Evolutionary conservation across 495 filamentous ascomycete genomes (phyloP).

Genomic region (Hypoxylon lienhwacheense): DNA sequence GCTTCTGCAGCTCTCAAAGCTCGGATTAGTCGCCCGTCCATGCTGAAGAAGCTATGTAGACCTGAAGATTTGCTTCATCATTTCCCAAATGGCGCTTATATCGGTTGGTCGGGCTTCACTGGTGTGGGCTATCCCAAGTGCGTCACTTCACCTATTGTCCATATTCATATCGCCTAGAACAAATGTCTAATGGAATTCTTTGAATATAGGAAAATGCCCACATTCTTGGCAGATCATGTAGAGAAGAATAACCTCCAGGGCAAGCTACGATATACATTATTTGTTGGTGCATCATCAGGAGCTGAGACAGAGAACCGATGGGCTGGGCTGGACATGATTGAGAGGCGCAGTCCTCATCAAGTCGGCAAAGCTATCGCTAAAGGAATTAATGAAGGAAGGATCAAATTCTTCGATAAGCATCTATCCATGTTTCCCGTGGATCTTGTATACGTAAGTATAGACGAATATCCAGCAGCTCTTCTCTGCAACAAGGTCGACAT

Average conservation of each 20-base stretch:
- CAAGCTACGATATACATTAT: constrained; percentile 79
- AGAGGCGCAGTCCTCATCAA: constrained; percentile 81
- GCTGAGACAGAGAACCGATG: constrained; percentile 92
- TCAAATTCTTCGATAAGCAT: constrained; percentile 94
- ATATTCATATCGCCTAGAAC: not conserved
- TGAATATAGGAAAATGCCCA: constrained; percentile 71
- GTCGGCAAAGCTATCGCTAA: constrained; percentile 90
- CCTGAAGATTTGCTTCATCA: constrained; percentile 77
- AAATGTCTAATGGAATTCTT: constrained; percentile 18
- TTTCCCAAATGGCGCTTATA: constrained; percentile 80
- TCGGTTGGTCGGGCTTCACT: constrained; percentile 91
- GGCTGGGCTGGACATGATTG: constrained; percentile 86
- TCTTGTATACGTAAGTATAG: constrained; percentile 69
- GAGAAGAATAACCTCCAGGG: constrained; percentile 87
- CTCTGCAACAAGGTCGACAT: constrained; percentile 3
- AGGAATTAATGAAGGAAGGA: constrained; percentile 85
- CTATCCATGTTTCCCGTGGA: constrained; percentile 91
- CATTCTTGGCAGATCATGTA: constrained; percentile 83
- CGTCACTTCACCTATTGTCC: constrained; percentile 34
- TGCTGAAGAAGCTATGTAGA: constrained; percentile 76
- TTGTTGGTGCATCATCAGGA: constrained; percentile 86
- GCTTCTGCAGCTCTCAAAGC: constrained; percentile 76
- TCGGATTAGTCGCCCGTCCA: constrained; percentile 72
- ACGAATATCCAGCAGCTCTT: not conserved
- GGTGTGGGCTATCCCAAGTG: constrained; percentile 90